Conservation (phyloP, 345 rosid species). For the Viola odorata region DNA sequence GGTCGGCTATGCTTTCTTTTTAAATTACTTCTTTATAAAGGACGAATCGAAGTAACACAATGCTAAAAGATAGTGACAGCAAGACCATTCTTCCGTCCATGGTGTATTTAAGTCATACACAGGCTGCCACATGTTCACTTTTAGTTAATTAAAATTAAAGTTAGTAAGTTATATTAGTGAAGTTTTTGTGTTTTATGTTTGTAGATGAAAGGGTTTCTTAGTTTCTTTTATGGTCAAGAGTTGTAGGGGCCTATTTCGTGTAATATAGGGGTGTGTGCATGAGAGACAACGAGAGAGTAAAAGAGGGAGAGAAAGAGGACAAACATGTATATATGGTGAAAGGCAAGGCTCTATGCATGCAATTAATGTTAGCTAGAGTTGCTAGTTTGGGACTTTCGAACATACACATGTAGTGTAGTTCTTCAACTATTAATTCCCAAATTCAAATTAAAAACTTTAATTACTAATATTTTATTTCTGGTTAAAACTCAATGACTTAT, state of each 20-base stretch:
- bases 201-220: neutral
- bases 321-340: constrained; percentile 17
- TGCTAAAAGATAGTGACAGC: no score
- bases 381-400: neutral
- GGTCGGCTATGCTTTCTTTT: constrained; percentile 11
- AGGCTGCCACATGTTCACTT: neutral
- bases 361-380: constrained; percentile 21
- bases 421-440: no score
- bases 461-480: no score
- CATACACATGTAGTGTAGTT: no score
- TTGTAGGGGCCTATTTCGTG: neutral
- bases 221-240: neutral
- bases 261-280: neutral
- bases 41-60: no score
- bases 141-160: constrained; percentile 2
- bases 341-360: constrained; percentile 18
- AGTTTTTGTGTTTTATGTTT: no score
- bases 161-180: no score
- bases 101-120: no score
- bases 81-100: no score
- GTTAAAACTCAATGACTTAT: no score
- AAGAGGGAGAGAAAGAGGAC: constrained; percentile 16
- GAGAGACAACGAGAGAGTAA: constrained; percentile 3
- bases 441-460: no score
- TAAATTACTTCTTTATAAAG: neutral